These are phyloP conservation scores for Trichoderma virens DNA, from an alignment of 495 filamentous ascomycete genomes.

Conservation along the genomic window DNA sequence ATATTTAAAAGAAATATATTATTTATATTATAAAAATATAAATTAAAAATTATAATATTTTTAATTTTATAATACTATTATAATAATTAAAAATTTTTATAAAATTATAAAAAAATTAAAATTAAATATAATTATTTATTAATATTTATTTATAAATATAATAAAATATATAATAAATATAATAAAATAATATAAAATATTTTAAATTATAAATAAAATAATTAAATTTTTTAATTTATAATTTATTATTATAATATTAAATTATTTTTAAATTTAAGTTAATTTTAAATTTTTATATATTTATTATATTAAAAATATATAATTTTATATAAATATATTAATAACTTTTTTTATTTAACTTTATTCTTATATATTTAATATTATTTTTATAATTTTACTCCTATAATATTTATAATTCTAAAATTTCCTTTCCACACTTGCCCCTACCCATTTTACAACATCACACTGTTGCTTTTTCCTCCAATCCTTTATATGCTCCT, in stretches of 20 bases:
- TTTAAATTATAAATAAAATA: background rate
- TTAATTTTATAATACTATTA: conserved; percentile 12
- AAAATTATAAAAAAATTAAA: conserved; percentile 14
- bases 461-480: background rate
- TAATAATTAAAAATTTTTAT: conserved; percentile 12
- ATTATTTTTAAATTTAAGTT: background rate
- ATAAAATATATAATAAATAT: background rate
- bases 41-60: conserved; percentile 14
- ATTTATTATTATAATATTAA: background rate
- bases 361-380: conserved; percentile 11
- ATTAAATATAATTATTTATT: conserved; percentile 14
- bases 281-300: background rate
- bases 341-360: conserved; percentile 6
- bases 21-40: conserved; percentile 14
- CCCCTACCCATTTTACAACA: background rate
- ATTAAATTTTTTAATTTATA: background rate
- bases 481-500: background rate
- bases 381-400: background rate
- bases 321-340: conserved; percentile 13
- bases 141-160: background rate
- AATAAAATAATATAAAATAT: background rate
- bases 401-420: conserved; percentile 12
- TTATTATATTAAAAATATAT: conserved; percentile 11
- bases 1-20: conserved; percentile 11
- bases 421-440: background rate